Evolutionary conservation across 2,329 filamentous ascomycete genomes (phyloP).

Genomic region (Exserohilum rostratum): DNA sequence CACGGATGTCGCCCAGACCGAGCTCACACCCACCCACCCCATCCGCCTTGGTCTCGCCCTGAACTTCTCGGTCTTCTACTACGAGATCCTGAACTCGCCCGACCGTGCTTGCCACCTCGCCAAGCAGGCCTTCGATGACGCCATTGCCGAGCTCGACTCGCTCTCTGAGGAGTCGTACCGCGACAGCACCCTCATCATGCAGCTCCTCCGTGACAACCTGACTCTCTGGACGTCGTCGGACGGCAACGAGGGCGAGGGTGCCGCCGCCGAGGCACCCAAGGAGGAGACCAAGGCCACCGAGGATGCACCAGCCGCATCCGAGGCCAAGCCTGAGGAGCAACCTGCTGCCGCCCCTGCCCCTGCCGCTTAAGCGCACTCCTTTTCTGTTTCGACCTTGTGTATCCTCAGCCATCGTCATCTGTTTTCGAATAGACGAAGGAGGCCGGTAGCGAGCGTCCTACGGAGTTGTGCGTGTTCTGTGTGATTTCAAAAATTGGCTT

Average conservation of each 20-base stretch:
- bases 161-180: constrained; percentile 98
- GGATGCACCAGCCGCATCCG: constrained; percentile 52
- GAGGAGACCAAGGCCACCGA: constrained; percentile 65
- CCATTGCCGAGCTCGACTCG: constrained; percentile 97
- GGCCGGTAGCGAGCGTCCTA: constrained; percentile 47
- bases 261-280: constrained; percentile 65
- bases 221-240: constrained; percentile 98
- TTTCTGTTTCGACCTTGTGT: constrained; percentile 42
- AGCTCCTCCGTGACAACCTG: constrained; percentile 96
- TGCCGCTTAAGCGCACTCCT: constrained; percentile 41
- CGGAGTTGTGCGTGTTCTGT: constrained; percentile 48
- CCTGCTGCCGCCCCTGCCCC: constrained; percentile 40
- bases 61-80: constrained; percentile 99
- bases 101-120: constrained; percentile 97
- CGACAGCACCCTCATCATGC: constrained; percentile 99
- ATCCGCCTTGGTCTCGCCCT: constrained; percentile 97
- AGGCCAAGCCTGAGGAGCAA: constrained; percentile 41
- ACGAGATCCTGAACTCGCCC: constrained; percentile 98
- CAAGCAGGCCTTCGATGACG: constrained; percentile 99
- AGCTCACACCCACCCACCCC: constrained; percentile 95
- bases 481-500: constrained; percentile 50
- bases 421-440: constrained; percentile 42
- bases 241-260: constrained; percentile 75
- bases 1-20: constrained; percentile 96
- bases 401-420: constrained; percentile 41